Percentiles rank a stretch among this genome's conserved stretches.
These are phyloP conservation scores for Cercis canadensis DNA, from an alignment of 306 rosid species.

Conservation along the genomic window DNA sequence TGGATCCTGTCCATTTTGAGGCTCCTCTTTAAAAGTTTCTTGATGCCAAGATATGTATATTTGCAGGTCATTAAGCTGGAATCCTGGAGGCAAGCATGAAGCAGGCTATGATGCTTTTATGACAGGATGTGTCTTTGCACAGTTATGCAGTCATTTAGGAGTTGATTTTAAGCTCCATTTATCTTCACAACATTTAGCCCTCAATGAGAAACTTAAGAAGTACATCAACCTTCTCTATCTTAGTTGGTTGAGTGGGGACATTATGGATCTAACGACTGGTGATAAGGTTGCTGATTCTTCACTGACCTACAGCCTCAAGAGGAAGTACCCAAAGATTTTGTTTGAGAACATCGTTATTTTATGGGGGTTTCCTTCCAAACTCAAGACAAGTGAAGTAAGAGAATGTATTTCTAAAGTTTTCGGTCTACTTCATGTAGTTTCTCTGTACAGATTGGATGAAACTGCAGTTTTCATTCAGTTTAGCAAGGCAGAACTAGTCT, in stretches of 20 bases:
- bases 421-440: slow-evolving; percentile 59
- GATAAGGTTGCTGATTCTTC: slow-evolving; percentile 47
- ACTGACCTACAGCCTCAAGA: slow-evolving; percentile 42
- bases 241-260: slow-evolving; percentile 78
- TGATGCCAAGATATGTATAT: slow-evolving; percentile 16
- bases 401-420: slow-evolving; percentile 68
- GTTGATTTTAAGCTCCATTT: slow-evolving; percentile 56
- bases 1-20: slow-evolving; percentile 13
- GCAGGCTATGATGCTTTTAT: slow-evolving; percentile 98
- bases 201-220: slow-evolving; percentile 62
- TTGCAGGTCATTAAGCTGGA: slow-evolving; percentile 90
- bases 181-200: slow-evolving; percentile 59
- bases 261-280: slow-evolving; percentile 76
- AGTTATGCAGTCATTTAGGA: slow-evolving; percentile 77
- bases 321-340: slow-evolving; percentile 46
- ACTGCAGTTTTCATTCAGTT: slow-evolving; percentile 79
- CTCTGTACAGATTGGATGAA: slow-evolving; percentile 79
- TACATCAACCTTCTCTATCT: slow-evolving; percentile 76
- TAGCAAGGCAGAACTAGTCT: slow-evolving; percentile 57
- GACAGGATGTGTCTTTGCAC: slow-evolving; percentile 93
- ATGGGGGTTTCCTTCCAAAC: slow-evolving; percentile 76
- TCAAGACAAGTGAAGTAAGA: slow-evolving; percentile 68
- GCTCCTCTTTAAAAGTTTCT: slow-evolving; percentile 16
- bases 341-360: slow-evolving; percentile 75
- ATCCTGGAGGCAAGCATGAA: slow-evolving; percentile 93